Base-by-base conservation (phyloP, 2,329 filamentous ascomycete genomes). In the Ceratocystis albifundus region DNA sequence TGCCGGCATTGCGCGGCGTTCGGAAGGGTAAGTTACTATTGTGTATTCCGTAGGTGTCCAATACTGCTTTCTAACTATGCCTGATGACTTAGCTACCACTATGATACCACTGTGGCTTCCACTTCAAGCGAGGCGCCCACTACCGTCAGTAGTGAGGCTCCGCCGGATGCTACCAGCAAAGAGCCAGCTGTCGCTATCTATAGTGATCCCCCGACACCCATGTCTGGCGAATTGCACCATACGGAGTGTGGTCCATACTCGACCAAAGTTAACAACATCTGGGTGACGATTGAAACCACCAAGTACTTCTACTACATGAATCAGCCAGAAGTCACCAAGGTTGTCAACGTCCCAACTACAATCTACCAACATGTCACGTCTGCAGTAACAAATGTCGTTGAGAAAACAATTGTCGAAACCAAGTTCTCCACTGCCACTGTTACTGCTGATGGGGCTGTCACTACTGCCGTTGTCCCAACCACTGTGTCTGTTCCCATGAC, bases 271-370 rank as follows among this genome's bases (percentile, higher is more conserved):
- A 68, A 71, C 17, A 68, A 70, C 12, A 72, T 70, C n/a, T 65
- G 69, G n/a, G 32, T 66, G 25, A 68, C 64, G 5, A 36, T 70
- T 32, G 66, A 70, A 20, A 68, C 67, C 46, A 70, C 68, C n/a
- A 71, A 71, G 8, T 65, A 36, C 17, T 66, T 62, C 20, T 66
- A 22, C 46, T 25, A 57, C 20, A 72, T 72, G 6, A 65, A 71
- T 53, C 71, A 70, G 65, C 61, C 69, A 17, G 61, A 59, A 4
- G 61, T 20, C 46, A 67, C 61, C 20, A 64, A 68, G 53, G 55
- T 57, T 30, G 45, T 55, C 3, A 15, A 32, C 6, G 32, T 28
- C 10, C 46, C 36, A n/a, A 69, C 68, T 0, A 59, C 55, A 5
- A 32, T 59, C 4, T 59, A 59, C 55, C 30, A 59, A 59, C 8